Evolutionary conservation across 2,329 filamentous ascomycete genomes (phyloP).

Genomic region (Thermoascus crustaceus): DNA sequence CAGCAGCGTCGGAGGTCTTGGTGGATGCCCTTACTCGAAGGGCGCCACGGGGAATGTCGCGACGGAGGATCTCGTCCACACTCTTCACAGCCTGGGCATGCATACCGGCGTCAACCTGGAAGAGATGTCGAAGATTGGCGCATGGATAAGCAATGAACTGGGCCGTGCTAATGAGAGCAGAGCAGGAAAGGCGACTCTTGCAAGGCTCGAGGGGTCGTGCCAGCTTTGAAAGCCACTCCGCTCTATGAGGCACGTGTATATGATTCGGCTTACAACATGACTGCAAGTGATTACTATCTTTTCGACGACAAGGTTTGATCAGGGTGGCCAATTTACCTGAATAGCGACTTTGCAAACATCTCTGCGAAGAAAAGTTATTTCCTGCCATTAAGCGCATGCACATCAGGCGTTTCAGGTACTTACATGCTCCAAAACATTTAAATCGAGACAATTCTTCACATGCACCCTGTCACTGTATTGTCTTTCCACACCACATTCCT

Average conservation of each 20-base stretch:
- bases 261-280: too few species aligned
- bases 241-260: too few species aligned
- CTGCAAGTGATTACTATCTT: too few species aligned
- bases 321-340: too few species aligned
- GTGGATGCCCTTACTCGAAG: conserved; percentile 57
- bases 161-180: conserved; percentile 46
- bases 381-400: not conserved
- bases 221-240: too few species aligned
- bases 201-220: conserved; percentile 25
- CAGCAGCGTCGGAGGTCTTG: conserved; percentile 54
- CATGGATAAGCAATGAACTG: conserved; percentile 48
- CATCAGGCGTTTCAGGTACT: not conserved
- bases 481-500: too few species aligned
- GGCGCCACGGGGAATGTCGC: conserved; percentile 59
- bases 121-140: conserved; percentile 47
- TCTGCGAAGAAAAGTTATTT: too few species aligned
- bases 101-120: conserved; percentile 52
- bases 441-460: too few species aligned
- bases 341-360: too few species aligned
- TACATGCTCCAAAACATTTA: not conserved
- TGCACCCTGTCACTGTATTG: too few species aligned
- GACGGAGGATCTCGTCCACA: conserved; percentile 56
- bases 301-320: too few species aligned
- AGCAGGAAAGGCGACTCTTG: conserved; percentile 45
- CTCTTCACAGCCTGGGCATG: conserved; percentile 52